phyloP scores from a whole-genome alignment of 306 rosid species.

The Adenanthera pavonina region DNA sequence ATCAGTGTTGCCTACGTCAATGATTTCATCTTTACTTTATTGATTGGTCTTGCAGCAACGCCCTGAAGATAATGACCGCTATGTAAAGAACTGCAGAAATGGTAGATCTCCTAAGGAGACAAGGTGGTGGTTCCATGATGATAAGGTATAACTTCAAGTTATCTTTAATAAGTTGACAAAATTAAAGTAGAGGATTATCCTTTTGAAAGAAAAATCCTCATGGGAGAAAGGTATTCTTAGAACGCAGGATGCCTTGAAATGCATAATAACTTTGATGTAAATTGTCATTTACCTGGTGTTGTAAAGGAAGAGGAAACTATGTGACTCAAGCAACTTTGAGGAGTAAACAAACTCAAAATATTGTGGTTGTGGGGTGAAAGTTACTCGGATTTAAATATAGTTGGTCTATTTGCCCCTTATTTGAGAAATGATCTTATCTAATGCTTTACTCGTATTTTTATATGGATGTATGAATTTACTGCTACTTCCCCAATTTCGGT shows the following conservation, averaged over 20 bases:
- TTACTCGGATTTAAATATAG: conserved; percentile 41
- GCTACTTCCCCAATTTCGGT: not conserved
- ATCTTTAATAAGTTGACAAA: conserved; percentile 51
- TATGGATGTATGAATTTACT: conserved; percentile 22
- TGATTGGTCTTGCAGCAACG: conserved; percentile 83
- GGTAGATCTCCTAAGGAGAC: conserved; percentile 99
- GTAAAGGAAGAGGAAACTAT: conserved; percentile 73
- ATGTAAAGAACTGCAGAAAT: conserved; percentile 97
- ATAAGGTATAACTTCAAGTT: conserved; percentile 69
- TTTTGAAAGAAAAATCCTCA: conserved; percentile 52
- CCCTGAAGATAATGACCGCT: conserved; percentile 98
- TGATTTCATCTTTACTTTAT: conserved; percentile 25
- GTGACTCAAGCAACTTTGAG: conserved; percentile 43
- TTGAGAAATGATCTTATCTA: conserved; percentile 27
- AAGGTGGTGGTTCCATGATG: conserved; percentile 99
- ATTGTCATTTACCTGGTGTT: conserved; percentile 70
- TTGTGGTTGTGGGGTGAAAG: conserved; percentile 44
- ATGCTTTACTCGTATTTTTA: conserved; percentile 8
- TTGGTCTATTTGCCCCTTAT: conserved; percentile 38
- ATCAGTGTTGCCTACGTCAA: not conserved
- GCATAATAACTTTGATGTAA: conserved; percentile 72
- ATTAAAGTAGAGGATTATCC: conserved; percentile 59
- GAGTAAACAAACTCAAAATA: conserved; percentile 45
- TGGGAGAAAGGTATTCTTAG: conserved; percentile 50
- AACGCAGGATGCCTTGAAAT: conserved; percentile 52